These are phyloP conservation scores for Ascosphaera aggregata DNA, from an alignment of 2,329 filamentous ascomycete genomes.

Conservation along the genomic window DNA sequence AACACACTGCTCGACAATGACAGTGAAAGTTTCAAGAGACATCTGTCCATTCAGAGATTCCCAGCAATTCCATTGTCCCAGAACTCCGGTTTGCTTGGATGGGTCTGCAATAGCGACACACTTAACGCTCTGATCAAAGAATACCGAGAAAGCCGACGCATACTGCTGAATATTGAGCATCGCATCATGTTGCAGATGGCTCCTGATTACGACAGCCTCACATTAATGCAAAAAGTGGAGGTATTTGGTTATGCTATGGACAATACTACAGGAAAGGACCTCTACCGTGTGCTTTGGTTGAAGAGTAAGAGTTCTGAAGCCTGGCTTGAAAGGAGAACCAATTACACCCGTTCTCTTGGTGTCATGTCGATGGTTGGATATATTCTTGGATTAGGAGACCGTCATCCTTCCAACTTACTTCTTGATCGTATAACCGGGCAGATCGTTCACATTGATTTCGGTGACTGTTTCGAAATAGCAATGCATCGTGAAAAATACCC, in stretches of 20 bases:
- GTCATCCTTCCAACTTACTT: slow-evolving; percentile 95
- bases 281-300: slow-evolving; percentile 94
- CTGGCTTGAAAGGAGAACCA: slow-evolving; percentile 95
- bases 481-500: slow-evolving; percentile 99
- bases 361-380: slow-evolving; percentile 99
- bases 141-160: slow-evolving; percentile 92
- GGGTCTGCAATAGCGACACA: slow-evolving; percentile 95
- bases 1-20: slow-evolving; percentile 90
- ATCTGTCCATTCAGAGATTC: slow-evolving; percentile 89
- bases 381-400: slow-evolving; percentile 85
- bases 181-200: slow-evolving; percentile 99
- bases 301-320: slow-evolving; percentile 97
- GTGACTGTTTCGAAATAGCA: slow-evolving; percentile 96
- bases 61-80: slow-evolving; percentile 94
- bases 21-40: slow-evolving; percentile 88
- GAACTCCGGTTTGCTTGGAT: slow-evolving; percentile 82
- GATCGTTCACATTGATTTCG: slow-evolving; percentile 97
- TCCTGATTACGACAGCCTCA: slow-evolving; percentile 94
- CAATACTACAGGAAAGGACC: slow-evolving; percentile 94
- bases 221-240: slow-evolving; percentile 98
- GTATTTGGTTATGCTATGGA: slow-evolving; percentile 98
- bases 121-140: slow-evolving; percentile 91
- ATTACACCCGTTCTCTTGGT: slow-evolving; percentile 87
- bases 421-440: slow-evolving; percentile 89
- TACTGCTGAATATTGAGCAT: slow-evolving; percentile 96